Conservation (phyloP, 441 rosid genomes). For the Syzygium syzygioides region DNA sequence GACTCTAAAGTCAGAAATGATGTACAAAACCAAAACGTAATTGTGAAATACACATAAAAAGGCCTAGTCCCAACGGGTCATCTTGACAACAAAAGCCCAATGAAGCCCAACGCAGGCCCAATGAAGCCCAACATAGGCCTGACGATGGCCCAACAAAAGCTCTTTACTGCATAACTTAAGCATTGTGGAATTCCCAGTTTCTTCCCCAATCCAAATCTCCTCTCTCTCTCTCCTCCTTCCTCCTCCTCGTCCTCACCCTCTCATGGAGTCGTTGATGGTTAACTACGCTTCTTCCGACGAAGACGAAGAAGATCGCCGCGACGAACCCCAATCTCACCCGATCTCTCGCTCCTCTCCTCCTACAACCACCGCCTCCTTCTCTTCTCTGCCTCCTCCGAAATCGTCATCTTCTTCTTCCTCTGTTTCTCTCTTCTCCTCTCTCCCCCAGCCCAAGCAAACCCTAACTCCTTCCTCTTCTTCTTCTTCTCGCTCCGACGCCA, state of each 20-base stretch:
- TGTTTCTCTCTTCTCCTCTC: constrained; percentile 21
- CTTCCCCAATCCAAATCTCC: constrained; percentile 1
- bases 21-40: neutral
- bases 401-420: constrained; percentile 11
- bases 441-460: constrained; percentile 25
- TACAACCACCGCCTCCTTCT: neutral
- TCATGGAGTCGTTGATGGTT: constrained; percentile 74
- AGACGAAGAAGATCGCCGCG: constrained; percentile 32
- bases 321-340: neutral
- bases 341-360: constrained; percentile 1
- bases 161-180: neutral
- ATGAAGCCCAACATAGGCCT: too few relatives aligned
- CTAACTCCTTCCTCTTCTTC: neutral
- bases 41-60: neutral
- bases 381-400: constrained; percentile 17
- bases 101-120: neutral
- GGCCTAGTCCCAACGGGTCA: neutral
- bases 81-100: neutral
- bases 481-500: constrained; percentile 27
- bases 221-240: neutral
- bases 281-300: constrained; percentile 84
- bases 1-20: neutral
- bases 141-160: neutral
- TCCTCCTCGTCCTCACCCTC: neutral
- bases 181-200: neutral